These are phyloP conservation scores for Ceratocystis variospora DNA, from an alignment of 2,329 filamentous ascomycete genomes.

Conservation along the genomic window DNA sequence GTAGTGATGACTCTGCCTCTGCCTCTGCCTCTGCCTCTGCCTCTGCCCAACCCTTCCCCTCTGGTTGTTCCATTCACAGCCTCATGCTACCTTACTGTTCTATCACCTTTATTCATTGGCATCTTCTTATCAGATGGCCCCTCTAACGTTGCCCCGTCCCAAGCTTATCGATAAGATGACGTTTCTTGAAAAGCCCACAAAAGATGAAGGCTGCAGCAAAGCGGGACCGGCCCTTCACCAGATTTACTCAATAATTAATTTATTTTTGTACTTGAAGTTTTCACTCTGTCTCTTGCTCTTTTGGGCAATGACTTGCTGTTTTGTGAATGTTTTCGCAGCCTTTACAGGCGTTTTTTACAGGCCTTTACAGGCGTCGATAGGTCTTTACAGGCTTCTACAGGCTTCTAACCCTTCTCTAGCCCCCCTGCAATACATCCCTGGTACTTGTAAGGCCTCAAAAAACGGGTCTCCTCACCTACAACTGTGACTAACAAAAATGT, in stretches of 20 bases:
- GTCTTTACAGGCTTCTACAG: background rate
- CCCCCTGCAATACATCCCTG: no score
- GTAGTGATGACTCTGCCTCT: background rate
- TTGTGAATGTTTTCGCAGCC: no score
- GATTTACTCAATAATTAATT: background rate
- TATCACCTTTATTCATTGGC: background rate
- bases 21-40: background rate
- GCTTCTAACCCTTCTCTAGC: background rate
- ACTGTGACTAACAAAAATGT: slow-evolving; percentile 15
- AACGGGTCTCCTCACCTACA: background rate
- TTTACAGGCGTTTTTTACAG: background rate
- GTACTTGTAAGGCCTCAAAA: background rate
- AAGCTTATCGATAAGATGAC: slow-evolving; percentile 13
- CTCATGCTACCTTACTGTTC: background rate
- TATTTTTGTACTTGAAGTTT: background rate
- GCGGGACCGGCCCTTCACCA: background rate
- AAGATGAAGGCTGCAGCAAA: background rate
- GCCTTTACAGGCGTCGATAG: background rate
- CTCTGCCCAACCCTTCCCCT: background rate
- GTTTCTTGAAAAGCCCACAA: background rate
- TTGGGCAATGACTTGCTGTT: no score
- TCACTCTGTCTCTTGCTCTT: background rate
- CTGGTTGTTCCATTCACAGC: background rate
- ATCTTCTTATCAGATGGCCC: slow-evolving; percentile 11
- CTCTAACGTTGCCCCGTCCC: no score